These are phyloP conservation scores for Leucocoprinus leucothites DNA, from an alignment of 768 basidiomycete species.

Conservation along the genomic window DNA sequence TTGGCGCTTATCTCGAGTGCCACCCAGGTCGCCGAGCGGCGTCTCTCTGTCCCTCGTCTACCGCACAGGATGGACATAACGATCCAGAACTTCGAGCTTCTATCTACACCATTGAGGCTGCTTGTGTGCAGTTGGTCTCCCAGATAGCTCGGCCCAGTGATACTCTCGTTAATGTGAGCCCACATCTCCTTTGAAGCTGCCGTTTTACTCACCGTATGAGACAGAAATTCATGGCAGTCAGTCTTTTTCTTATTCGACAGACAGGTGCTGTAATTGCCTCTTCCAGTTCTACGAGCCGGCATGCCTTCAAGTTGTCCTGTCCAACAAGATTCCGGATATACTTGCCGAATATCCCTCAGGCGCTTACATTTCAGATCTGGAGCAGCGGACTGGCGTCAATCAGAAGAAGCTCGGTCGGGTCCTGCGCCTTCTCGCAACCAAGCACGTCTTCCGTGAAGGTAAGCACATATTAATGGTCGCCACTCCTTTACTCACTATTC, in stretches of 20 bases:
- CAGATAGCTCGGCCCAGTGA: slow-evolving; percentile 28
- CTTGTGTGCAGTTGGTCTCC: slow-evolving; percentile 30
- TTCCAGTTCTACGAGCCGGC: slow-evolving; percentile 28
- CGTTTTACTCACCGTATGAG: background rate
- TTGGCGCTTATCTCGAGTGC: slow-evolving; percentile 20
- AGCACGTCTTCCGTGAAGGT: slow-evolving; percentile 36
- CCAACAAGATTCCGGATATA: slow-evolving; percentile 35
- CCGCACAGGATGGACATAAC: slow-evolving; percentile 25
- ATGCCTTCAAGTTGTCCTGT: slow-evolving; percentile 30
- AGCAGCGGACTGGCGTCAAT: slow-evolving; percentile 27
- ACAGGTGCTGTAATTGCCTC: background rate
- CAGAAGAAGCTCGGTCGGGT: slow-evolving; percentile 34
- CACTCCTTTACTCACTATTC: background rate
- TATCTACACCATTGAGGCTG: slow-evolving; percentile 30
- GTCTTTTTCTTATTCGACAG: background rate
- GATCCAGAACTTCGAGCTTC: slow-evolving; percentile 24
- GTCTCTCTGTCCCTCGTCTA: slow-evolving; percentile 23
- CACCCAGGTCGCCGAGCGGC: slow-evolving; percentile 19
- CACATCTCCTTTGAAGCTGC: background rate
- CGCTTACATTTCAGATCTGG: slow-evolving; percentile 30
- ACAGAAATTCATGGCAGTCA: slow-evolving; percentile 16
- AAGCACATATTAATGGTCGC: background rate
- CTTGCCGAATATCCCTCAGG: slow-evolving; percentile 34
- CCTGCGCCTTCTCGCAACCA: slow-evolving; percentile 35
- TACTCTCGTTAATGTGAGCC: slow-evolving; percentile 25